Base-by-base conservation (phyloP, 192 early-diverging fungal genomes). In the Coemansia sp. region DNA sequence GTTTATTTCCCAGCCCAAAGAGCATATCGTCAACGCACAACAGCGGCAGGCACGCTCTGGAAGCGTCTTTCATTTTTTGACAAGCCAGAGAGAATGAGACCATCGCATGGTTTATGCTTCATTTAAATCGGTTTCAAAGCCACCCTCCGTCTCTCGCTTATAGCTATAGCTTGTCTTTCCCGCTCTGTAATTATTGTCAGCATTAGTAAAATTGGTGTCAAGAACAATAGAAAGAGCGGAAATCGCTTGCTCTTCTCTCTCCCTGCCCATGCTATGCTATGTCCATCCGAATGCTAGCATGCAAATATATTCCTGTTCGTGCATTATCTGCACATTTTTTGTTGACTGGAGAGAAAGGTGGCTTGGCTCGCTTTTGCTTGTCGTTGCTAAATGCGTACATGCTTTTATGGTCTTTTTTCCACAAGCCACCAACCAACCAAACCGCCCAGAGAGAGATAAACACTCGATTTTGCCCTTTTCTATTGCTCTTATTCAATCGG, bases 91-190 rank as follows among this genome's bases (percentile, higher is more conserved):
- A n/a, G n/a, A n/a, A n/a, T n/a, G n/a, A n/a, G n/a, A n/a, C n/a
- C n/a, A n/a, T n/a, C n/a, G n/a, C n/a, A n/a, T n/a, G n/a, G n/a
- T n/a, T n/a, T n/a, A n/a, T n/a, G n/a, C n/a, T n/a, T n/a, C n/a
- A n/a, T n/a, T 36, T 3, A 52, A 52, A 25, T 11, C 50, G 15
- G 27, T 17, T 54, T 54, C 52, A 54, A 54, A 54, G 52, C 52
- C 52, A 19, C n/a, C 52, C 52, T 33, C 52, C 9, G n/a, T 29
- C 8, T 44, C 20, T 20, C n/a, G n/a, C 41, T 25, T 52, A 7
- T 13, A 28, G 23, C 50, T 29, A 11, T 4, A 15, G n/a, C n/a
- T n/a, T n/a, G n/a, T n/a, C n/a, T 52, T 27, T 36, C 13, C 34
- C 5, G 7, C 34, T 6, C 47, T 50, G 47, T 1, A 27, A 27